Evolutionary conservation across 2,329 filamentous ascomycete species (phyloP).

Genomic region (Beauveria rudraprayagi): DNA sequence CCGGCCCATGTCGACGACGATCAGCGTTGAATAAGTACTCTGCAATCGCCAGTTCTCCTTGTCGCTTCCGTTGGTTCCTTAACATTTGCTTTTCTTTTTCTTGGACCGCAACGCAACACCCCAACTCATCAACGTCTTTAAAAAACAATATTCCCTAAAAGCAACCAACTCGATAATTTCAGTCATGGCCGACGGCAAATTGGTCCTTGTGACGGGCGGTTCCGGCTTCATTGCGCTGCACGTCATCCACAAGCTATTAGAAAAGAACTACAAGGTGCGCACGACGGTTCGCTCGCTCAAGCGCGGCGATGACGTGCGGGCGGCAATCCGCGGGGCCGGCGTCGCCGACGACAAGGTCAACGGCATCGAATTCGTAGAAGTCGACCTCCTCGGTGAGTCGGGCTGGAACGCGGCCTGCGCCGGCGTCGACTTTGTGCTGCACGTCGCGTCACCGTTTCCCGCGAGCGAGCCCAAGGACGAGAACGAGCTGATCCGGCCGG

Average conservation of each 20-base stretch:
- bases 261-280: slow-evolving; percentile 15
- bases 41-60: too few species aligned
- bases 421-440: slow-evolving; percentile 24
- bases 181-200: slow-evolving; percentile 1
- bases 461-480: slow-evolving; percentile 11
- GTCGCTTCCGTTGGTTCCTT: too few species aligned
- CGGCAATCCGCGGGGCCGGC: slow-evolving; percentile 10
- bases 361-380: slow-evolving; percentile 21
- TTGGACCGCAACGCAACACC: too few species aligned
- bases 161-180: background rate
- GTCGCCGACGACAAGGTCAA: slow-evolving; percentile 12
- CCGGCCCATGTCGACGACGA: too few species aligned
- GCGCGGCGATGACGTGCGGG: slow-evolving; percentile 14
- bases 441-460: slow-evolving; percentile 27
- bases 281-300: slow-evolving; percentile 13
- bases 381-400: slow-evolving; percentile 21
- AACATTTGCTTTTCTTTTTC: too few species aligned
- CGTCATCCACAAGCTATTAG: slow-evolving; percentile 17
- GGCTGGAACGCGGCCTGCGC: slow-evolving; percentile 22
- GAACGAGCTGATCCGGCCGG: slow-evolving; percentile 15
- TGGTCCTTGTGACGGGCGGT: slow-evolving; percentile 18
- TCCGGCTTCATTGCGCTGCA: slow-evolving; percentile 18
- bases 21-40: too few species aligned
- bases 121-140: too few species aligned
- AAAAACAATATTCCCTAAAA: background rate